These are phyloP conservation scores for Mortierella sp. DNA, from an alignment of 371 early-diverging fungal species.

Conservation along the genomic window DNA sequence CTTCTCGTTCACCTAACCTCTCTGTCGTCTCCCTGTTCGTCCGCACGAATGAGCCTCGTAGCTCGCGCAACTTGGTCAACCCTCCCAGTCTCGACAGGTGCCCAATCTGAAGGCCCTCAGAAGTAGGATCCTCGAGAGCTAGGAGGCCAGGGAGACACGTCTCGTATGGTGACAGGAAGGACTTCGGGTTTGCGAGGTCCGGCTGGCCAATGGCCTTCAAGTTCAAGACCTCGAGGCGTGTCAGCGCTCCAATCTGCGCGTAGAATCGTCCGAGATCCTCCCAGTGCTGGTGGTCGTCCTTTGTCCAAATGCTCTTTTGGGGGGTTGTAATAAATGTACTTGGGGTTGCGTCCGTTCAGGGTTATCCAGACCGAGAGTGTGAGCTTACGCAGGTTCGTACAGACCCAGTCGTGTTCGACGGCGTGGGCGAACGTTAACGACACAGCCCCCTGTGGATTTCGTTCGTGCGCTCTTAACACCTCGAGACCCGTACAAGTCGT, in stretches of 20 bases:
- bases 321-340: background rate
- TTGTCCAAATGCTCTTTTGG: background rate
- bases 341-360: background rate
- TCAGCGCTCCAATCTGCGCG: background rate
- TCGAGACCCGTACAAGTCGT: background rate
- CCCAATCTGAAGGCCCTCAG: background rate
- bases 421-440: background rate
- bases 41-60: background rate
- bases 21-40: background rate
- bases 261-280: background rate
- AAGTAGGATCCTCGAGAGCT: background rate
- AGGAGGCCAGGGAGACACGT: background rate
- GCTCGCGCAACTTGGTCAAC: background rate
- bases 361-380: background rate
- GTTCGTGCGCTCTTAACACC: background rate
- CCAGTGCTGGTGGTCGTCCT: background rate
- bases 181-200: background rate
- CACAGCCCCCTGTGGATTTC: background rate
- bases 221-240: background rate
- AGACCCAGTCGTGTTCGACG: background rate
- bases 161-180: background rate
- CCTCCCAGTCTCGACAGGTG: background rate
- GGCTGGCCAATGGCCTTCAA: background rate
- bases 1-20: background rate
- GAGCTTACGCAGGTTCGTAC: background rate